Conservation (phyloP, 2,329 filamentous ascomycete genomes). For the Colletotrichum aenigma region DNA sequence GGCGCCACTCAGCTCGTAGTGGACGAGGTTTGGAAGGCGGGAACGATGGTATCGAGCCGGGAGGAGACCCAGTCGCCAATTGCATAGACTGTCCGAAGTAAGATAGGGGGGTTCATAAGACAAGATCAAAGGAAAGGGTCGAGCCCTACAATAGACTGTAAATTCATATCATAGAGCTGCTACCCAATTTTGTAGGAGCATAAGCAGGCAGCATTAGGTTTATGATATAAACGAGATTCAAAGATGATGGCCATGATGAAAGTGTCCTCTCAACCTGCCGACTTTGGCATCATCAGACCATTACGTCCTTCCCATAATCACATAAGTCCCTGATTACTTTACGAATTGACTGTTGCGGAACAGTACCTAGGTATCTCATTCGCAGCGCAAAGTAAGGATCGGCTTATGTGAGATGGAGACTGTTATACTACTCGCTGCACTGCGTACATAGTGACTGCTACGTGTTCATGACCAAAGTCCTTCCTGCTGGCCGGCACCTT, state of each 20-base stretch:
- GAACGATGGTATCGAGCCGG: conserved; percentile 50
- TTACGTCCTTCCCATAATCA: background rate
- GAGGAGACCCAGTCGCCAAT: conserved; percentile 16
- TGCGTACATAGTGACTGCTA: background rate
- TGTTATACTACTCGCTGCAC: background rate
- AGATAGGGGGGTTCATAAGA: background rate
- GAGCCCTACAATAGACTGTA: background rate
- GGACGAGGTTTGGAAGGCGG: conserved; percentile 85
- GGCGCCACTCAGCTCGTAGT: conserved; percentile 60
- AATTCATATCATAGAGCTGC: background rate
- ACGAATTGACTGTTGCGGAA: background rate
- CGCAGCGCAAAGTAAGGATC: accelerated
- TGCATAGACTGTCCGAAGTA: background rate
- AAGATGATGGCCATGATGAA: background rate
- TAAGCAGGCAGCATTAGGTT: background rate
- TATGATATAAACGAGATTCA: background rate
- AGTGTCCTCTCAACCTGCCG: background rate
- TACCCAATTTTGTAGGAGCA: accelerated
- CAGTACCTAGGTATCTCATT: background rate
- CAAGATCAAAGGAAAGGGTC: background rate
- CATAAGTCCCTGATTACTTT: background rate
- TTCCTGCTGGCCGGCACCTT: background rate
- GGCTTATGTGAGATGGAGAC: background rate
- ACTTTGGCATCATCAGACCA: background rate
- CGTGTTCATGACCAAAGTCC: background rate